Base-by-base conservation (phyloP, 2,329 filamentous ascomycete genomes). In the Colletotrichum costaricense region DNA sequence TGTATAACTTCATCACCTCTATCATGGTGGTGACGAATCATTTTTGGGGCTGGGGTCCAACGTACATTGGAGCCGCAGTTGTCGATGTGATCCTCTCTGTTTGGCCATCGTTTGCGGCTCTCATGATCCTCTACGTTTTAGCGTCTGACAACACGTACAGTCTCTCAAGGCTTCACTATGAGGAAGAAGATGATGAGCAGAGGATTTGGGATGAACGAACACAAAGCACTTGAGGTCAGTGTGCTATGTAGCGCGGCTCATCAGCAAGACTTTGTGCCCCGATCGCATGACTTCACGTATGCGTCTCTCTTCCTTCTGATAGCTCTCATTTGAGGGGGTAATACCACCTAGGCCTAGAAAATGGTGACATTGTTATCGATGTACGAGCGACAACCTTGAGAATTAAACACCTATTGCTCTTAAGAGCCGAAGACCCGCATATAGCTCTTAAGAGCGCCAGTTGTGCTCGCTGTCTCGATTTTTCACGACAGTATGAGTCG, bases 161-260 rank as follows among this genome's bases (percentile, higher is more conserved):
- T 7, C 55, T 70, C 16, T 66, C 67, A 2, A 70, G 24, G 55
- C 9, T 28, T 8, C 54, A 66, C 28, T 59, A 55, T 19, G 35
- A 42, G 24, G 42, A 49, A n/a, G 19, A 22, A 9, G 19, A 49
- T 2, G 42, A 49, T 22, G 42, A n/a, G 12, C 42, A 49, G 19
- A 49, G 42, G 19, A 19, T 49, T n/a, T 49, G 19, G 42, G 19
- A 49, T 22, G 42, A 22, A 19, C 42, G 42, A 11, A 49, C 42
- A 11, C 42, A 49, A 22, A 49, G 42, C 19, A 49, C 7, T 49
- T 49, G 8, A 49, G 42, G 8, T 9, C 42, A 22, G 6, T 4
- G 7, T 22, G 2, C 2, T 2, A 8, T 49, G 19, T 49, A 19
- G 7, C 8, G 7, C 42, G 3, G 8, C 19, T 9, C 3, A 9